Conservation (phyloP, 345 rosid genomes). For the Fremontodendron californicum region DNA sequence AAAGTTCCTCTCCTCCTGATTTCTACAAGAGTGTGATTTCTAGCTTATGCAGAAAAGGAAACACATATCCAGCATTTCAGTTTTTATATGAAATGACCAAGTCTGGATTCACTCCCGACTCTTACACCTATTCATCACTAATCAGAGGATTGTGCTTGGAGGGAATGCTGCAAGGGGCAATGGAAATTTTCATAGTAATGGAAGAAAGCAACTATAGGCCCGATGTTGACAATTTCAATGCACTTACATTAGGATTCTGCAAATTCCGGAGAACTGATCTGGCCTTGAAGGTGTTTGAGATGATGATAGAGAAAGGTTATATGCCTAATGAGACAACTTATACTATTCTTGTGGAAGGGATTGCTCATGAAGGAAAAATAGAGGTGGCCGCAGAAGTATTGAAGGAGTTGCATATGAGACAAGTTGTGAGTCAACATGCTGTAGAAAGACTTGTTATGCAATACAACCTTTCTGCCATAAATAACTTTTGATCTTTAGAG, state of each 20-base stretch:
- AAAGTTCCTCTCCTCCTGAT: conserved; percentile 37
- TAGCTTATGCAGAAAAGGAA: conserved; percentile 69
- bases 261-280: conserved; percentile 56
- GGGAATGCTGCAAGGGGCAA: conserved; percentile 63
- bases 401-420: conserved; percentile 45
- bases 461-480: conserved; percentile 34
- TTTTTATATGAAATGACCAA: conserved; percentile 70
- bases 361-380: conserved; percentile 57
- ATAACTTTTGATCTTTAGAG: background rate
- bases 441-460: conserved; percentile 79
- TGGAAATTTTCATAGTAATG: conserved; percentile 54
- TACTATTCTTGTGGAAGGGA: conserved; percentile 65
- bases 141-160: conserved; percentile 75
- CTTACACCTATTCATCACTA: conserved; percentile 63
- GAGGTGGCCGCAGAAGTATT: conserved; percentile 60
- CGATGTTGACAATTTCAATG: conserved; percentile 64
- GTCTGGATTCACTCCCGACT: conserved; percentile 59
- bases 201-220: conserved; percentile 54
- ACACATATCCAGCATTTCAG: conserved; percentile 68
- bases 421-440: conserved; percentile 47
- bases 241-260: conserved; percentile 69
- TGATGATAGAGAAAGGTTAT: conserved; percentile 57
- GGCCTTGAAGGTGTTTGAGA: conserved; percentile 57
- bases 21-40: conserved; percentile 60
- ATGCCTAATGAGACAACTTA: conserved; percentile 75